A percentile compares a stretch with the other conserved stretches of the same genome.
Evolutionary conservation across 2,329 filamentous ascomycete genomes (phyloP).

Genomic region (Rasamsonia emersonii): DNA sequence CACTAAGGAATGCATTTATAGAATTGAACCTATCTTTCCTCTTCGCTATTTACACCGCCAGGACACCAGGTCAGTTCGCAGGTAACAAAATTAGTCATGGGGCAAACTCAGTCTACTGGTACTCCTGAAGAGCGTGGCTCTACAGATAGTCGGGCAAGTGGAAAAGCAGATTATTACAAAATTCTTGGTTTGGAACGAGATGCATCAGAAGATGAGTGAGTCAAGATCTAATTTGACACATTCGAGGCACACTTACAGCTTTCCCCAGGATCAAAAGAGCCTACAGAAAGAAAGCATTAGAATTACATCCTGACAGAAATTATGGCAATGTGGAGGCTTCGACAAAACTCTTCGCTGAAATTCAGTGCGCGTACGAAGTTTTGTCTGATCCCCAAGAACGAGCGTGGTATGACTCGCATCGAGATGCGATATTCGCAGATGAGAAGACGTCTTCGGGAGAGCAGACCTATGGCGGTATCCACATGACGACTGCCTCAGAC

Average conservation of each 20-base stretch:
- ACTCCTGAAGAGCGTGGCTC: slow-evolving; percentile 14
- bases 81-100: slow-evolving; percentile 25
- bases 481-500: slow-evolving; percentile 71
- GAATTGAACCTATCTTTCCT: no score
- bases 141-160: slow-evolving; percentile 11
- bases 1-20: no score
- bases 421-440: slow-evolving; percentile 69
- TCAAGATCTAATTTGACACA: slow-evolving; percentile 6
- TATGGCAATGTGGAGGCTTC: slow-evolving; percentile 74
- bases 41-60: no score
- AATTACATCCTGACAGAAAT: slow-evolving; percentile 92
- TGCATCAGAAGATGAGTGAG: slow-evolving; percentile 74
- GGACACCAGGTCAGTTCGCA: no score
- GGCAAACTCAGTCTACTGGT: slow-evolving; percentile 36
- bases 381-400: slow-evolving; percentile 91
- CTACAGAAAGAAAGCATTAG: slow-evolving; percentile 81
- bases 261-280: slow-evolving; percentile 73
- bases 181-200: slow-evolving; percentile 64
- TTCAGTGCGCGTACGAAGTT: slow-evolving; percentile 92
- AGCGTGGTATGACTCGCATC: slow-evolving; percentile 95
- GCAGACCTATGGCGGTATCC: slow-evolving; percentile 59
- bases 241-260: slow-evolving; percentile 4
- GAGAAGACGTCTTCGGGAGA: slow-evolving; percentile 37
- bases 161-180: slow-evolving; percentile 54
- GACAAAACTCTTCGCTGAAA: slow-evolving; percentile 78